Percentiles rank a stretch among this genome's conserved stretches.
Evolutionary conservation across 208 protist genomes (phyloP).

Genomic region (Phytomonas sp.): DNA sequence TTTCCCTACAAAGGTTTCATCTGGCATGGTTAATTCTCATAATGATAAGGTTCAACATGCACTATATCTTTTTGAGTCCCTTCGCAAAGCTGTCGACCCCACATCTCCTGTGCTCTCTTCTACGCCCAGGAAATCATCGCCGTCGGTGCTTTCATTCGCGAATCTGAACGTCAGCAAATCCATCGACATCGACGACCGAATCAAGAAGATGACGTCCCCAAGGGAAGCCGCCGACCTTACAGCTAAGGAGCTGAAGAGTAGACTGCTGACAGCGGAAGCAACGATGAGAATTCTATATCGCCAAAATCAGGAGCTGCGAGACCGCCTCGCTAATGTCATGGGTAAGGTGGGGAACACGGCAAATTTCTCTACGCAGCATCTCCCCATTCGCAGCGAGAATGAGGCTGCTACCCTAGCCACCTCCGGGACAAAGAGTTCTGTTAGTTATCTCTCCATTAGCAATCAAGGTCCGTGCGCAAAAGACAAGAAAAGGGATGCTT

Average conservation of each 20-base stretch:
- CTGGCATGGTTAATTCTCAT: background rate
- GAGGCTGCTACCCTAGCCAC: background rate
- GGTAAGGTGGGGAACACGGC: background rate
- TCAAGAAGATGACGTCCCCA: background rate
- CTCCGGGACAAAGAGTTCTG: background rate
- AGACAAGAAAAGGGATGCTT: background rate
- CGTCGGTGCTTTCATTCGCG: background rate
- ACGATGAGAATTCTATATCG: background rate
- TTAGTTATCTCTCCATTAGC: background rate
- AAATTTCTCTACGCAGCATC: slow-evolving; percentile 10
- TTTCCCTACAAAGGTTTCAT: background rate
- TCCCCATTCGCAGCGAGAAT: slow-evolving; percentile 1
- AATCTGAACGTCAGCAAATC: background rate
- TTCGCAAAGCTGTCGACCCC: slow-evolving; percentile 9
- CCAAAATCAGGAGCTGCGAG: slow-evolving; percentile 6
- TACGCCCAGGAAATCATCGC: background rate
- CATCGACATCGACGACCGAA: background rate
- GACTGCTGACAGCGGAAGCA: background rate
- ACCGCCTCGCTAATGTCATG: background rate
- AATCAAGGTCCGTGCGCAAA: background rate
- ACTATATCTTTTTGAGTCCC: slow-evolving; percentile 15
- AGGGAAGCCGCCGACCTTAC: background rate
- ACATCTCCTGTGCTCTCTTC: background rate
- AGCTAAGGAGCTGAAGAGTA: background rate
- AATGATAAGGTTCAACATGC: slow-evolving; percentile 12